phyloP scores from a whole-genome alignment of 129 eudicot genomes.

The Artemisia argyi region DNA sequence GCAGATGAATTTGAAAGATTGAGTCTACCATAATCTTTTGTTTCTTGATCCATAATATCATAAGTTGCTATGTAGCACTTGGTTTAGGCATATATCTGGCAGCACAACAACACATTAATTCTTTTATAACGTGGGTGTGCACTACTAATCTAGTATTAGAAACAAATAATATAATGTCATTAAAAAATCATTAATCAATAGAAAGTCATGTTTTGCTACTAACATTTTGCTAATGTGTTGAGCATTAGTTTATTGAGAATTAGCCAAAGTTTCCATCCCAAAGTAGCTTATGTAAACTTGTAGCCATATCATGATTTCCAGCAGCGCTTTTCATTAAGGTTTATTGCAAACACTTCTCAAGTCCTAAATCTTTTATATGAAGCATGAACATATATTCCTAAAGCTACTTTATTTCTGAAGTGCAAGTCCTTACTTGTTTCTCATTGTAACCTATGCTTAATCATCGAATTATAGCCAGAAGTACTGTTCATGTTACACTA shows the following conservation, averaged over 20 bases:
- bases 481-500: not conserved
- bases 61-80: slow-evolving; percentile 24
- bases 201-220: not conserved
- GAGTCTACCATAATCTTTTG: slow-evolving; percentile 34
- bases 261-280: not conserved
- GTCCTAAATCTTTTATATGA: too few species aligned
- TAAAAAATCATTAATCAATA: too few species aligned
- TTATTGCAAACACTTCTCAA: too few species aligned
- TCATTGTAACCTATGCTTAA: too few species aligned
- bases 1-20: slow-evolving; percentile 35
- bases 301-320: too few species aligned
- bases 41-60: slow-evolving; percentile 44
- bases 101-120: not conserved
- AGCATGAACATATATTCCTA: too few species aligned
- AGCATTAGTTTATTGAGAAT: not conserved
- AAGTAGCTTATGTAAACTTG: too few species aligned
- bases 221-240: slow-evolving; percentile 1
- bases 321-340: too few species aligned
- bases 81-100: slow-evolving; percentile 26
- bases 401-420: too few species aligned
- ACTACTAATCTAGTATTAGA: not conserved
- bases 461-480: not conserved
- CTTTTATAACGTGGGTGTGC: not conserved
- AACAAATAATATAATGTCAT: not conserved
- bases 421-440: too few species aligned